Conservation (phyloP, 2,329 filamentous ascomycete species). For the Zymoseptoria ardabiliae region DNA sequence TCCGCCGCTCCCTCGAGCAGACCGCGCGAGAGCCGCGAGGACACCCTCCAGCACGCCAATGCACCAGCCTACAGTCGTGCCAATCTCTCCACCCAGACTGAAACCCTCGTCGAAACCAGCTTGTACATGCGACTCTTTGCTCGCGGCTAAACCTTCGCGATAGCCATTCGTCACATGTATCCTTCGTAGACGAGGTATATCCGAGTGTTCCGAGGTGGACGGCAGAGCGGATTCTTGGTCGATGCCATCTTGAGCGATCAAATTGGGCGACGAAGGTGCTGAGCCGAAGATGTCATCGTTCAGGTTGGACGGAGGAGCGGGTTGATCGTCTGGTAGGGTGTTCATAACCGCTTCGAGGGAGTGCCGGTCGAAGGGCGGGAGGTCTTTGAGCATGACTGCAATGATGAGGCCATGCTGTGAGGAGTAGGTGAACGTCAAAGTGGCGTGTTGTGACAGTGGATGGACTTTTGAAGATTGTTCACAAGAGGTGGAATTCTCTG, state of each 20-base stretch:
- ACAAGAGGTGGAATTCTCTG: neutral
- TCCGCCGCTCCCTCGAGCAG: neutral
- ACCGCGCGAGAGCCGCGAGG: constrained; percentile 37
- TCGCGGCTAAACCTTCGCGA: constrained; percentile 72
- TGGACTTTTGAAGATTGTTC: neutral
- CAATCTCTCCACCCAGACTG: constrained; percentile 72
- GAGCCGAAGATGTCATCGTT: constrained; percentile 44
- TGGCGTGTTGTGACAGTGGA: neutral
- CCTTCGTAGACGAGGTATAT: constrained; percentile 65
- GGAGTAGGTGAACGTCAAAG: neutral
- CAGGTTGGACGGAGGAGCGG: constrained; percentile 15
- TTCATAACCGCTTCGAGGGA: constrained; percentile 17
- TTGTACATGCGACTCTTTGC: constrained; percentile 73
- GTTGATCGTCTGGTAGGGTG: constrained; percentile 2
- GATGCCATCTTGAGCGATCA: constrained; percentile 1
- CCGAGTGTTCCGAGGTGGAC: constrained; percentile 41
- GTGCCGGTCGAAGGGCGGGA: constrained; percentile 15
- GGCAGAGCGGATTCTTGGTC: neutral
- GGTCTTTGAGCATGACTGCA: constrained; percentile 24
- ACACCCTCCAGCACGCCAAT: constrained; percentile 73
- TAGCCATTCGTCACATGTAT: constrained; percentile 82
- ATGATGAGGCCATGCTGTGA: neutral
- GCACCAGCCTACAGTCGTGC: constrained; percentile 64
- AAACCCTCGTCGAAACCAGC: constrained; percentile 89
- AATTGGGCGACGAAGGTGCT: constrained; percentile 33